phyloP scores from a whole-genome alignment of 306 rosid species.

The Myrica gale region DNA sequence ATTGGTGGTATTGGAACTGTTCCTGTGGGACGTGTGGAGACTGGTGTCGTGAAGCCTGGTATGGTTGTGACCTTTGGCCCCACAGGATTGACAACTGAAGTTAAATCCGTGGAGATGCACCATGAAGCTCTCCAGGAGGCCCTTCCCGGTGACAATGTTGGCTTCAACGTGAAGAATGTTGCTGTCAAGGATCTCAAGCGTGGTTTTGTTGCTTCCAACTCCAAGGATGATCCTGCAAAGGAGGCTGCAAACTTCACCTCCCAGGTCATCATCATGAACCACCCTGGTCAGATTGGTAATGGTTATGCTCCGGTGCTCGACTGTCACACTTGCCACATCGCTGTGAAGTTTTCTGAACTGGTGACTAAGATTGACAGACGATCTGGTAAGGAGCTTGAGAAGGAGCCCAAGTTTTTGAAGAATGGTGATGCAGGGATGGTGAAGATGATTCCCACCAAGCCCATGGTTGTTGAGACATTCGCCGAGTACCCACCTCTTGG shows the following conservation, averaged over 20 bases:
- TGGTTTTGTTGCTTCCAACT: slow-evolving; percentile 10
- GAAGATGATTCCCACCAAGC: slow-evolving; percentile 45
- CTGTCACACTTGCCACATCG: too few relatives aligned
- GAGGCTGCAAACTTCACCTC: slow-evolving; percentile 7
- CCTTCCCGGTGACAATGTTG: too few relatives aligned
- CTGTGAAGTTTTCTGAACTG: not conserved
- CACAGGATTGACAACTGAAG: slow-evolving; percentile 34
- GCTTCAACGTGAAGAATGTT: slow-evolving; percentile 39
- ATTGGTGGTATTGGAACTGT: too few relatives aligned
- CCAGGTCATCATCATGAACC: slow-evolving; percentile 50
- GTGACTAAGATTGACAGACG: slow-evolving; percentile 40
- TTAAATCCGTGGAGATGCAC: slow-evolving; percentile 35
- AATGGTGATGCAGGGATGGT: slow-evolving; percentile 44
- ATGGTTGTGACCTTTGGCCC: slow-evolving; percentile 28
- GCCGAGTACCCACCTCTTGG: slow-evolving; percentile 11
- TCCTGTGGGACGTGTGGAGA: too few relatives aligned
- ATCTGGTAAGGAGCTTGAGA: slow-evolving; percentile 29
- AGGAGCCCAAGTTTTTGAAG: slow-evolving; percentile 15
- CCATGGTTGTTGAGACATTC: slow-evolving; percentile 45
- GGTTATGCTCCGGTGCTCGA: too few relatives aligned
- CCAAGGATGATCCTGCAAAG: too few relatives aligned
- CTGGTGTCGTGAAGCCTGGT: too few relatives aligned
- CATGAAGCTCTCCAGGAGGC: too few relatives aligned
- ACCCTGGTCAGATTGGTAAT: slow-evolving; percentile 25
- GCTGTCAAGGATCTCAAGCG: slow-evolving; percentile 44